phyloP scores from a whole-genome alignment of 257 asterid genomes.

The Echium plantagineum region DNA sequence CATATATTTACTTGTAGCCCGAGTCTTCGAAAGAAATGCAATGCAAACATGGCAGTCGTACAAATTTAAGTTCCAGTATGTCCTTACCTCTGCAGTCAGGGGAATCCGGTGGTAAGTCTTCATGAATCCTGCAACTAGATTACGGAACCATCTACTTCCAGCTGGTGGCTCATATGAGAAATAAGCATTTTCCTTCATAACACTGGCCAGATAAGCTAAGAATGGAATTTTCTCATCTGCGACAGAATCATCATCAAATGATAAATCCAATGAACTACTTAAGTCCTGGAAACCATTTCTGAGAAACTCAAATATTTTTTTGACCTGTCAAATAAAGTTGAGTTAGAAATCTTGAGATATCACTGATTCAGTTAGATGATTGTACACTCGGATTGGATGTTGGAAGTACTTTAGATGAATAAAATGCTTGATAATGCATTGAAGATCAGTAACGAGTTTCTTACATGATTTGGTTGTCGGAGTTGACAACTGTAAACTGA shows the following conservation, averaged over 20 bases:
- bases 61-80: slow-evolving; percentile 2
- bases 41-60: too few relatives aligned
- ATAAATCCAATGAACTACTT: slow-evolving; percentile 89
- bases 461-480: slow-evolving; percentile 84
- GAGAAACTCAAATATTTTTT: slow-evolving; percentile 79
- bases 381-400: not conserved
- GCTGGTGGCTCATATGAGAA: slow-evolving; percentile 93
- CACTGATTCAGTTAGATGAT: not conserved
- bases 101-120: slow-evolving; percentile 90
- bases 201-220: slow-evolving; percentile 88
- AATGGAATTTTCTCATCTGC: slow-evolving; percentile 98
- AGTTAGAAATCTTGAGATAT: slow-evolving; percentile 18
- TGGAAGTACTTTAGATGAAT: too few relatives aligned
- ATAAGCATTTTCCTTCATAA: slow-evolving; percentile 61
- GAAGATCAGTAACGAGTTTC: not conserved
- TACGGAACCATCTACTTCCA: slow-evolving; percentile 82
- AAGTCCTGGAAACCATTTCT: slow-evolving; percentile 77
- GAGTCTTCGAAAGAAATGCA: not conserved
- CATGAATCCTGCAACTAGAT: slow-evolving; percentile 79
- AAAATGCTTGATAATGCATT: not conserved
- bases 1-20: not conserved
- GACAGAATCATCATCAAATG: slow-evolving; percentile 86
- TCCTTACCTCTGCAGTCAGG: slow-evolving; percentile 79
- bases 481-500: slow-evolving; percentile 91
- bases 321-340: slow-evolving; percentile 56